Percentiles rank a stretch among this genome's conserved stretches.
Conservation (phyloP, 176 grass and related monocot genomes). For the Rhynchospora tenuis region DNA sequence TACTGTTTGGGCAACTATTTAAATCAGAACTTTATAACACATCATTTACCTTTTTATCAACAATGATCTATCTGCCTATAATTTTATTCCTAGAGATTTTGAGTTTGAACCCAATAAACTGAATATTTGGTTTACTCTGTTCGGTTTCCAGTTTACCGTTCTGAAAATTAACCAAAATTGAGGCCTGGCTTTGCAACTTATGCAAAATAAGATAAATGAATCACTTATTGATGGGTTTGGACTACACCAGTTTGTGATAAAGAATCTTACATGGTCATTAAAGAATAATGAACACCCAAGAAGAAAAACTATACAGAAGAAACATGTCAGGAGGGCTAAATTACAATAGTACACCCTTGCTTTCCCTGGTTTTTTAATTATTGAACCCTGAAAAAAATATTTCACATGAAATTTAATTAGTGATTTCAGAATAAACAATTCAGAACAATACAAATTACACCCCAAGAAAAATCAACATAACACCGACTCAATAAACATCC, state of each 20-base stretch:
- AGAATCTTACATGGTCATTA: constrained; percentile 37
- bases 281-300: constrained; percentile 43
- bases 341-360: constrained; percentile 33
- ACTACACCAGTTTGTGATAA: not conserved
- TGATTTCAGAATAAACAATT: not conserved
- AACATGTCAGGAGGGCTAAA: constrained; percentile 24
- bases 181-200: not conserved
- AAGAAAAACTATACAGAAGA: constrained; percentile 47
- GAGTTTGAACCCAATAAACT: not conserved
- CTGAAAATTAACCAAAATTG: not conserved
- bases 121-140: not conserved
- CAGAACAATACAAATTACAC: not conserved
- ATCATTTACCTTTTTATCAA: not conserved
- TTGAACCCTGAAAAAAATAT: constrained; percentile 29
- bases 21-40: not conserved
- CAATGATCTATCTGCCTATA: not conserved
- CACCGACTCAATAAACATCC: not conserved
- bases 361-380: constrained; percentile 20
- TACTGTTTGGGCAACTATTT: not conserved
- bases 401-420: not conserved
- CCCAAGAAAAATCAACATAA: not conserved
- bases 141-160: not conserved
- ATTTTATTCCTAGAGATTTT: not conserved
- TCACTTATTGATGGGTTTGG: not conserved
- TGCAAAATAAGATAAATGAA: not conserved